Percentiles rank a stretch among this genome's conserved stretches.
phyloP scores from a whole-genome alignment of 208 protist genomes.

The Trichomonas vaginalis region DNA sequence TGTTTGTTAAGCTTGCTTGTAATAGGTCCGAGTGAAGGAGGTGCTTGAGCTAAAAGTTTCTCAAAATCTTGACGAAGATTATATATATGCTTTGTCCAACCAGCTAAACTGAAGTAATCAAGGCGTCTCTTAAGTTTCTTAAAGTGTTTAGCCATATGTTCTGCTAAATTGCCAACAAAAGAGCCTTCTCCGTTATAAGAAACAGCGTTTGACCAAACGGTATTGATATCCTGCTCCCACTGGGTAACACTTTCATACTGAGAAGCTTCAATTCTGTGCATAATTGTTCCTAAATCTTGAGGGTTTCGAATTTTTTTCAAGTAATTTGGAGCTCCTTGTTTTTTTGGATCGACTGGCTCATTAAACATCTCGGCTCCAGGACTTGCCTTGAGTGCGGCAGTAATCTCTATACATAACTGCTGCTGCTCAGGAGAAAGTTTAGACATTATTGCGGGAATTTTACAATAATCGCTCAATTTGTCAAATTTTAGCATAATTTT shows the following conservation, averaged over 20 bases:
- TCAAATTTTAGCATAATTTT: no score
- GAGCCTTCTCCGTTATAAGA: background rate
- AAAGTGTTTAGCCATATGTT: background rate
- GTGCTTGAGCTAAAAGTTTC: background rate
- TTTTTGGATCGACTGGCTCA: background rate
- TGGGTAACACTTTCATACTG: background rate
- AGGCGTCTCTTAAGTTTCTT: background rate
- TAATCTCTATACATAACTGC: background rate
- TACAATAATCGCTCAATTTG: no score
- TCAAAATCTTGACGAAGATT: background rate
- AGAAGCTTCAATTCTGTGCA: background rate
- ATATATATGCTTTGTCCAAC: background rate
- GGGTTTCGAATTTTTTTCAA: conserved; percentile 4
- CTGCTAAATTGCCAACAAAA: background rate
- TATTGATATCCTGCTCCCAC: background rate
- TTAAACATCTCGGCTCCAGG: background rate
- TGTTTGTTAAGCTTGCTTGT: background rate
- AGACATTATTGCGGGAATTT: background rate
- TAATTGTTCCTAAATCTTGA: conserved; percentile 16
- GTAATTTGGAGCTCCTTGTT: background rate
- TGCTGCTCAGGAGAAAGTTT: background rate
- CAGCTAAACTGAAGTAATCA: background rate
- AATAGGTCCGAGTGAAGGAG: background rate
- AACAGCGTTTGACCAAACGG: background rate
- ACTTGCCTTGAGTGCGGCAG: background rate